phyloP scores from a whole-genome alignment of 2,329 filamentous ascomycete species.

The Diplodia intermedia region DNA sequence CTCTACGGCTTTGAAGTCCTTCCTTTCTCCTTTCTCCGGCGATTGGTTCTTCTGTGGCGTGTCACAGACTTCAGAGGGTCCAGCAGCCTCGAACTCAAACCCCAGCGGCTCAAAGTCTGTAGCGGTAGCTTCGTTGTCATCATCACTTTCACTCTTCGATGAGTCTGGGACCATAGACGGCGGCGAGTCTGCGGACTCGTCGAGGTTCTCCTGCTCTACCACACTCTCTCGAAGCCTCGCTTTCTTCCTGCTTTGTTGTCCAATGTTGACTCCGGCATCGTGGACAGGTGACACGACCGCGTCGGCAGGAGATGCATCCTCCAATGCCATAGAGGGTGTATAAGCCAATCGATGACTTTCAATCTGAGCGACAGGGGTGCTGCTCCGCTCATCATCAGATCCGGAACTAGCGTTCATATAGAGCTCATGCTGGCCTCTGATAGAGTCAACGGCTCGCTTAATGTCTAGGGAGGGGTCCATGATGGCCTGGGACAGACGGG shows the following conservation, averaged over 20 bases:
- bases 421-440: neutral
- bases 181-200: neutral
- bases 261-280: neutral
- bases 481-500: neutral
- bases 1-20: neutral
- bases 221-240: neutral
- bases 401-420: neutral
- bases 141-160: neutral
- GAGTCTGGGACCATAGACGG: neutral
- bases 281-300: neutral
- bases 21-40: neutral
- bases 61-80: neutral
- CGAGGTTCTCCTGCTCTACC: neutral
- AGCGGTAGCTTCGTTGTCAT: neutral
- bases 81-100: neutral
- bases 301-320: neutral
- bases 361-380: neutral
- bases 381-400: neutral
- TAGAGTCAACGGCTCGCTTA: neutral
- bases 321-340: neutral
- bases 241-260: neutral
- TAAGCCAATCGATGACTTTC: neutral
- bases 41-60: neutral
- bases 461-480: neutral
- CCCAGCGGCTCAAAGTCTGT: neutral